A percentile compares a stretch with the other conserved stretches of the same genome.
Evolutionary conservation across 129 eudicot species (phyloP).

Genomic region (Sambucus nigra): DNA sequence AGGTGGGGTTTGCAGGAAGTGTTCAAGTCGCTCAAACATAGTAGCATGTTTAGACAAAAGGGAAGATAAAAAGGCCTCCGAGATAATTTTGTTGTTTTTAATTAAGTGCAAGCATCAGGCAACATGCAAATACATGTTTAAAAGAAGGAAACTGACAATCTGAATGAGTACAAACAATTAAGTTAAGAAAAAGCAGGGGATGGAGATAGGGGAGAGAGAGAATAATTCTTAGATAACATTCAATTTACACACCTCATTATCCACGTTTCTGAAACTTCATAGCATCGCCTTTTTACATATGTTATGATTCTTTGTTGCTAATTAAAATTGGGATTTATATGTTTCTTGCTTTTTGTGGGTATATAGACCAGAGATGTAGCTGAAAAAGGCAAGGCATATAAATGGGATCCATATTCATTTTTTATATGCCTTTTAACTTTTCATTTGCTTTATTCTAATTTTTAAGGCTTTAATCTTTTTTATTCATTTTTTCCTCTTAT

Average conservation of each 20-base stretch:
- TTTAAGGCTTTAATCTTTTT: too few relatives aligned
- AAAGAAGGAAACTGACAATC: conserved; percentile 79
- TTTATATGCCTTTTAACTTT: too few relatives aligned
- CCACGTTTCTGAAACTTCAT: conserved; percentile 45
- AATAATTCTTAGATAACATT: conserved; percentile 4
- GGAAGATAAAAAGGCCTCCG: conserved; percentile 54
- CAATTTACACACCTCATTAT: conserved; percentile 57
- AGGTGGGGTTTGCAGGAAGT: conserved; percentile 31
- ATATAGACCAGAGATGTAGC: too few relatives aligned
- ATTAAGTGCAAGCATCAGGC: conserved; percentile 62
- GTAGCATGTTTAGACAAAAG: conserved; percentile 52
- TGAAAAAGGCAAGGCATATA: too few relatives aligned
- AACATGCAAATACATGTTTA: conserved; percentile 89
- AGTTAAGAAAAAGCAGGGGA: not conserved
- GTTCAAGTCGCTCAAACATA: conserved; percentile 57
- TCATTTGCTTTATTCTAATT: too few relatives aligned
- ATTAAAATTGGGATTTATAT: too few relatives aligned
- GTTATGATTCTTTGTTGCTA: too few relatives aligned
- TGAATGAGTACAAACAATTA: conserved; percentile 21
- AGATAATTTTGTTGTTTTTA: conserved; percentile 43
- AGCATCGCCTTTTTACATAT: too few relatives aligned
- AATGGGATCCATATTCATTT: too few relatives aligned
- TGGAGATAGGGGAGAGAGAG: too few relatives aligned
- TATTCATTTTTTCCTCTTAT: too few relatives aligned
- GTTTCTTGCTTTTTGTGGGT: too few relatives aligned